A percentile compares a stretch with the other conserved stretches of the same genome.
Conservation (phyloP, 331 rosid species). For the Dryas integrifolia region DNA sequence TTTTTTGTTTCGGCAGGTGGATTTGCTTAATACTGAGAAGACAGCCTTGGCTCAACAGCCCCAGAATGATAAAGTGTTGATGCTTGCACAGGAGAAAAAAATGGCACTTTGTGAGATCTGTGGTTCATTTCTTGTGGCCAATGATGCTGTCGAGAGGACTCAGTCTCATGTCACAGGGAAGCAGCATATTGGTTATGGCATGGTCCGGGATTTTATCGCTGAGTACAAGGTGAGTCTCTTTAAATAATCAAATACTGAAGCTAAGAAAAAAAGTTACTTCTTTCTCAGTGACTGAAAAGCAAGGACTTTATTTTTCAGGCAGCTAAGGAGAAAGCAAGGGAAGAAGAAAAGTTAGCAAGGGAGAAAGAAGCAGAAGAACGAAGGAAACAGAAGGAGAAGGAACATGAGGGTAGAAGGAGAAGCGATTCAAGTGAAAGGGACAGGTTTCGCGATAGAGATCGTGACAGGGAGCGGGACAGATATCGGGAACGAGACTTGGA, state of each 20-base stretch:
- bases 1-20: conserved; percentile 56
- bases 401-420: conserved; percentile 54
- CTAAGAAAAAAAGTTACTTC: background rate
- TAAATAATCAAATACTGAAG: conserved; percentile 1
- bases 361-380: conserved; percentile 89
- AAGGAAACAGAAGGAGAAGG: conserved; percentile 80
- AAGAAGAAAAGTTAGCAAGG: conserved; percentile 77
- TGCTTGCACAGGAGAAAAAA: conserved; percentile 94
- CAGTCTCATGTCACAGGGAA: conserved; percentile 97
- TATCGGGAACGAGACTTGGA: conserved; percentile 66
- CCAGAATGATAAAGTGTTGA: conserved; percentile 60
- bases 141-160: conserved; percentile 96
- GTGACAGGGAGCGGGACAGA: conserved; percentile 71
- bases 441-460: conserved; percentile 61
- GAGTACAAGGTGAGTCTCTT: conserved; percentile 67
- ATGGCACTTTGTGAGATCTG: conserved; percentile 98
- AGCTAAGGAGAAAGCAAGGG: conserved; percentile 76
- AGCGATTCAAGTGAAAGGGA: conserved; percentile 80
- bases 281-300: background rate
- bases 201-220: conserved; percentile 87
- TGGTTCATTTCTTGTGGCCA: conserved; percentile 98
- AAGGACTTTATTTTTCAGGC: conserved; percentile 44
- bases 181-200: conserved; percentile 99
- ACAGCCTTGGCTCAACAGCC: conserved; percentile 68
- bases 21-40: conserved; percentile 80